Evolutionary conservation across 139 green algal species (phyloP).

Genomic region (Deuterostichococcus epilithicus): DNA sequence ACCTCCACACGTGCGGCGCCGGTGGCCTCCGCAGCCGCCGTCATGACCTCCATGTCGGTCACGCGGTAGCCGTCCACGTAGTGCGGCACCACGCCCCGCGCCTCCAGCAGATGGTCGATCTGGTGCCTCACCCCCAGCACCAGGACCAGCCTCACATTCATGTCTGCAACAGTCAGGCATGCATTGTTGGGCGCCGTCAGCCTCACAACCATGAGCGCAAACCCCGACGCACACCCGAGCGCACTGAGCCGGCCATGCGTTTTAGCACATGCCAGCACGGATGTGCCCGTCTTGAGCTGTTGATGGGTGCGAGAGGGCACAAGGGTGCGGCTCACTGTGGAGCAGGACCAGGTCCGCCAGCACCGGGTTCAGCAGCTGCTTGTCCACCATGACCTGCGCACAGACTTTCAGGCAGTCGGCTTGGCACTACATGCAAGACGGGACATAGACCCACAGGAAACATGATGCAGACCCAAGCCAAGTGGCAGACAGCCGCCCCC

Average conservation of each 20-base stretch:
- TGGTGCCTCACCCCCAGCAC: slow-evolving; percentile 70
- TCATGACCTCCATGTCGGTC: slow-evolving; percentile 51
- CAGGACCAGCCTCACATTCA: slow-evolving; percentile 70
- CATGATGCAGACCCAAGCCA: too few relatives aligned
- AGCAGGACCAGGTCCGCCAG: slow-evolving; percentile 85
- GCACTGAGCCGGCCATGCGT: too few relatives aligned
- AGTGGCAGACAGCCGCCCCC: too few relatives aligned
- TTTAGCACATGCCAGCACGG: too few relatives aligned
- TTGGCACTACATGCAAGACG: too few relatives aligned
- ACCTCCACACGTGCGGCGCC: slow-evolving; percentile 32
- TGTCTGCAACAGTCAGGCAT: background rate
- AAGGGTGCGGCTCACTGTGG: slow-evolving; percentile 51
- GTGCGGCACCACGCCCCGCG: slow-evolving; percentile 28
- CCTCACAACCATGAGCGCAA: too few relatives aligned
- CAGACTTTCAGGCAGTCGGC: background rate
- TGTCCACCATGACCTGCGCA: slow-evolving; percentile 29
- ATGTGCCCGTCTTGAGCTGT: too few relatives aligned
- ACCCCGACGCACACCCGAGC: too few relatives aligned
- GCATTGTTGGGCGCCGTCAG: too few relatives aligned
- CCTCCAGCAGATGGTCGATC: slow-evolving; percentile 30
- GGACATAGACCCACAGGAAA: too few relatives aligned
- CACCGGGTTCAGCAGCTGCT: slow-evolving; percentile 43
- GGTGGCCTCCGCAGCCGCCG: slow-evolving; percentile 33
- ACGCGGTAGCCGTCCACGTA: slow-evolving; percentile 79
- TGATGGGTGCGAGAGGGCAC: too few relatives aligned